Percentiles rank a stretch among this genome's conserved stretches.
Evolutionary conservation across 352 stramenopile species (phyloP).

Genomic region (Phytophthora cactorum): DNA sequence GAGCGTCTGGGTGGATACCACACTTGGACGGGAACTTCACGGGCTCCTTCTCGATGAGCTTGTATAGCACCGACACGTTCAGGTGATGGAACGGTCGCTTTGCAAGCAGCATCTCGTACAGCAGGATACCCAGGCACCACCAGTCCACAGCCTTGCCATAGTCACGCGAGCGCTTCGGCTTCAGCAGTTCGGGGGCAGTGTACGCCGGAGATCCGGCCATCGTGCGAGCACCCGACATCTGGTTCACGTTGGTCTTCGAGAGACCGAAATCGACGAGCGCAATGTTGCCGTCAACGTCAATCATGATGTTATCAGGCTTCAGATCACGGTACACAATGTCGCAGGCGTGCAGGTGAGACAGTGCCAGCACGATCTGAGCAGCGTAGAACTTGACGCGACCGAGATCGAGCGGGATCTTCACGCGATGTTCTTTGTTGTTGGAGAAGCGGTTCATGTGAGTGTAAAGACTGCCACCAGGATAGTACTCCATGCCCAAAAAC

Average conservation of each 20-base stretch:
- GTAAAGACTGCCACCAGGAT: conserved; percentile 85
- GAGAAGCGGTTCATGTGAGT: conserved; percentile 94
- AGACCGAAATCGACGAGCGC: conserved; percentile 96
- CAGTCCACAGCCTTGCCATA: conserved; percentile 90
- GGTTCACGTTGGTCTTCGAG: conserved; percentile 92
- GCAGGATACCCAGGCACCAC: conserved; percentile 90
- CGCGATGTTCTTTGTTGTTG: conserved; percentile 89
- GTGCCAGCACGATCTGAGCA: conserved; percentile 91
- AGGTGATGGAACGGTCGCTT: conserved; percentile 92
- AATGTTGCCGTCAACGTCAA: conserved; percentile 94
- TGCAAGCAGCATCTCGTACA: conserved; percentile 93
- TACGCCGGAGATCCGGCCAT: conserved; percentile 88
- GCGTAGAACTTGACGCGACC: conserved; percentile 90
- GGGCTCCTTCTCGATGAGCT: conserved; percentile 89
- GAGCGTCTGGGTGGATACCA: conserved; percentile 68
- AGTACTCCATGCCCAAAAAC: conserved; percentile 89
- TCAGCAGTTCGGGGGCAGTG: conserved; percentile 81
- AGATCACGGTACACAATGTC: conserved; percentile 97
- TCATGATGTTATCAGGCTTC: conserved; percentile 96
- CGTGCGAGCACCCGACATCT: conserved; percentile 81
- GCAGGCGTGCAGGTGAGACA: conserved; percentile 92
- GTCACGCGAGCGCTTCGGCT: conserved; percentile 84
- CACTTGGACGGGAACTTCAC: conserved; percentile 88
- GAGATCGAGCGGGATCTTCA: conserved; percentile 86
- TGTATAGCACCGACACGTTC: conserved; percentile 92